A percentile compares a stretch with the other conserved stretches of the same genome.
These are phyloP conservation scores for Tremellales sp. DNA, from an alignment of 1,284 basidiomycete species.

Conservation along the genomic window DNA sequence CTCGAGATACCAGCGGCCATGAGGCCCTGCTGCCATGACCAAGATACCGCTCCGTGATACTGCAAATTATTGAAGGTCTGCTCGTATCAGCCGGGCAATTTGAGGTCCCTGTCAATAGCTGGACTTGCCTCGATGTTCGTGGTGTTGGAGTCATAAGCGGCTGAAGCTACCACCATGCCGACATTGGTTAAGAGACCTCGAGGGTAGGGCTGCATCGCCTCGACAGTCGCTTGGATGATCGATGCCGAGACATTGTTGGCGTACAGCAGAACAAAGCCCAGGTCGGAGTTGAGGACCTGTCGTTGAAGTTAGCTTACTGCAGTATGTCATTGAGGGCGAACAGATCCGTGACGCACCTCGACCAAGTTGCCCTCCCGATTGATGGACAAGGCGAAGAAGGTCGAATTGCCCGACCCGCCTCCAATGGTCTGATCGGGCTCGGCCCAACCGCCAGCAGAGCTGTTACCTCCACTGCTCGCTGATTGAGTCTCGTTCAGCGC, in stretches of 20 bases:
- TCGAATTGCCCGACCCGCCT: constrained; percentile 11
- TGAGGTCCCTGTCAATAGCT: neutral
- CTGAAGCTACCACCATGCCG: constrained; percentile 52
- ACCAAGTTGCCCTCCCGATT: constrained; percentile 38
- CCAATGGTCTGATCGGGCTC: constrained; percentile 12
- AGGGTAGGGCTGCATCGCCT: constrained; percentile 51
- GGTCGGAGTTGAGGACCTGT: constrained; percentile 48
- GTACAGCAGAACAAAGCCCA: constrained; percentile 50
- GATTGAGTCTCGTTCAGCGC: constrained; percentile 1
- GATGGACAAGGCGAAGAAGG: constrained; percentile 48
- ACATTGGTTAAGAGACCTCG: constrained; percentile 51
- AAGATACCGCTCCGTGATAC: constrained; percentile 53
- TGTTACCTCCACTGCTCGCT: neutral
- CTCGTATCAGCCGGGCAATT: neutral
- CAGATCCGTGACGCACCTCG: constrained; percentile 23
- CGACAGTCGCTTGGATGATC: constrained; percentile 45
- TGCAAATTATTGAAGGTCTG: constrained; percentile 42
- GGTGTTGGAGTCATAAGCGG: constrained; percentile 49
- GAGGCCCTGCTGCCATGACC: constrained; percentile 52
- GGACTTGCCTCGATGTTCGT: constrained; percentile 39
- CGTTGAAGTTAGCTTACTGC: neutral
- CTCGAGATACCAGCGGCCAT: constrained; percentile 51
- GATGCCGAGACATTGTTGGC: constrained; percentile 37
- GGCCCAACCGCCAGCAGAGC: constrained; percentile 5
- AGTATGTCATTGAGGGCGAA: too few species aligned